Conservation (phyloP, 106 monocot genomes). For the Phalaenopsis aphrodite region DNA sequence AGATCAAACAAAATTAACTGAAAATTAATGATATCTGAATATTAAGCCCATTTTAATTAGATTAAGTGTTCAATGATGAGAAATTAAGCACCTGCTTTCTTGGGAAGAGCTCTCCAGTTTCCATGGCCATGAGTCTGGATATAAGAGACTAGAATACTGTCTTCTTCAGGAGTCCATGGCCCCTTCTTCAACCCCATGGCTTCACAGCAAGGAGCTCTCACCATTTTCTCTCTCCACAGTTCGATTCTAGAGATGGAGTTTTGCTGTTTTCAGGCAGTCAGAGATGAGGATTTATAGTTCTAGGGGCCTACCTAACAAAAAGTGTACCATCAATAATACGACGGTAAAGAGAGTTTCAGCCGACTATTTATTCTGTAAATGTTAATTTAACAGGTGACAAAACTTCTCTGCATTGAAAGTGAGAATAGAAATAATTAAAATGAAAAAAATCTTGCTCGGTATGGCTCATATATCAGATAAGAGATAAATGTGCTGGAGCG, state of each 20-base stretch:
- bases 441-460: no score
- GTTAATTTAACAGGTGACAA: no score
- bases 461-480: no score
- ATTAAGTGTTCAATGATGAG: neutral
- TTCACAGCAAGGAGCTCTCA: constrained; percentile 31
- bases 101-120: constrained; percentile 31
- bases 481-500: no score
- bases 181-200: constrained; percentile 29
- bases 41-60: neutral
- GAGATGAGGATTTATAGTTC: no score
- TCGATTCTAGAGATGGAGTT: neutral
- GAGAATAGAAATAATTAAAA: no score
- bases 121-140: constrained; percentile 18
- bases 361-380: no score
- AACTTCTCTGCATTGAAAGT: no score
- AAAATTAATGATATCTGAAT: neutral
- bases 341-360: no score
- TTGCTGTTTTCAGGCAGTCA: no score
- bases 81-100: constrained; percentile 6
- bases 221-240: constrained; percentile 6
- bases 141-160: constrained; percentile 9
- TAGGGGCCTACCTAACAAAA: no score
- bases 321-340: no score
- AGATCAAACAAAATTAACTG: neutral
- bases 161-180: constrained; percentile 31